These are phyloP conservation scores for Trichophyton simii DNA, from an alignment of 2,329 filamentous ascomycete genomes.

Conservation along the genomic window DNA sequence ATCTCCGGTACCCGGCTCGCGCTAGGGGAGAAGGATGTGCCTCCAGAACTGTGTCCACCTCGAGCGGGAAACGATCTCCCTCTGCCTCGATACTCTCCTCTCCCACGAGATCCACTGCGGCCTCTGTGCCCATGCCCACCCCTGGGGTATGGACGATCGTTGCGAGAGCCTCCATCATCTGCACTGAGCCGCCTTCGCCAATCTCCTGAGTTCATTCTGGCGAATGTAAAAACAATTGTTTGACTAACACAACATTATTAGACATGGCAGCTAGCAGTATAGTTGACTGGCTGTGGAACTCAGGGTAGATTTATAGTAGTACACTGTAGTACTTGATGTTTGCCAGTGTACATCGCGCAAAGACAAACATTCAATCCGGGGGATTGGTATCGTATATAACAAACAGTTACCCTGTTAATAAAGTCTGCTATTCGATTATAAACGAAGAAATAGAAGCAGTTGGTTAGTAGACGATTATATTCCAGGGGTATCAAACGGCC, in stretches of 20 bases:
- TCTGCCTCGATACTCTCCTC: conserved; percentile 16
- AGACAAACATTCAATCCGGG: neutral
- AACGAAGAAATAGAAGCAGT: no score
- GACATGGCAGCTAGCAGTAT: neutral
- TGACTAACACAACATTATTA: neutral
- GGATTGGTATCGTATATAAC: neutral
- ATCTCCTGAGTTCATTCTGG: neutral
- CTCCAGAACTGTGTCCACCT: conserved; percentile 5
- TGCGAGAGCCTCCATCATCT: neutral
- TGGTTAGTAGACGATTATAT: no score
- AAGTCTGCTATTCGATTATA: no score
- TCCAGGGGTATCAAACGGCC: no score
- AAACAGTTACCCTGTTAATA: neutral
- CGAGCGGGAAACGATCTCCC: conserved; percentile 6
- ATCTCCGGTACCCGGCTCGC: no score
- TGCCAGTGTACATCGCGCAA: neutral
- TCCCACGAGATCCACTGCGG: neutral
- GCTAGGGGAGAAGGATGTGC: neutral
- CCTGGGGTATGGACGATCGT: neutral
- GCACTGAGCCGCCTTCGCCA: neutral
- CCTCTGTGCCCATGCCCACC: neutral
- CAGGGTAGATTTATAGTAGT: neutral
- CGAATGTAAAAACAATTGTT: neutral
- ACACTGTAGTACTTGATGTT: neutral
- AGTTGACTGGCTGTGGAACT: neutral